Evolutionary conservation across 768 basidiomycete genomes (phyloP).

Genomic region (Lactifluus pinguis): DNA sequence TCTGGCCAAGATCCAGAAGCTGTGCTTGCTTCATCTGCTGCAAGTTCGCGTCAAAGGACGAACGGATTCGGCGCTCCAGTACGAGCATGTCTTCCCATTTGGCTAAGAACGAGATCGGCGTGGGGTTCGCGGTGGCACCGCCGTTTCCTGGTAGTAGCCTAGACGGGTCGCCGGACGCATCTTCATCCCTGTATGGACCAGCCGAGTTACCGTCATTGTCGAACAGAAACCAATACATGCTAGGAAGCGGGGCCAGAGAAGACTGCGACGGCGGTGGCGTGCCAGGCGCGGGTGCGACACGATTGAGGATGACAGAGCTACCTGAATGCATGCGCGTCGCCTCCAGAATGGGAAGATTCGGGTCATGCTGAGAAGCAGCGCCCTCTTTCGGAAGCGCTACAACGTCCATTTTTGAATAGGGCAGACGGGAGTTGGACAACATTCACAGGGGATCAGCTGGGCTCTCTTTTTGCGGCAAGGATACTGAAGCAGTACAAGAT

Average conservation of each 20-base stretch:
- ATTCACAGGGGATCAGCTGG: slow-evolving; percentile 85
- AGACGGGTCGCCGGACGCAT: not conserved
- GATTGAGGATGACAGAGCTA: not conserved
- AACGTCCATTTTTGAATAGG: slow-evolving; percentile 24
- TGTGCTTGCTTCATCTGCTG: not conserved
- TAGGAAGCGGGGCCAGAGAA: not conserved
- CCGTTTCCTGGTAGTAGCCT: not conserved
- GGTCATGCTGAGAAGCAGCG: not conserved
- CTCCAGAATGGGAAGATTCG: not conserved
- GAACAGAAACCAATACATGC: slow-evolving; percentile 14
- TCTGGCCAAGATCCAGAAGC: not conserved
- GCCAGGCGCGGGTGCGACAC: not conserved
- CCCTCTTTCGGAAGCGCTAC: not conserved
- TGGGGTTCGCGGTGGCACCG: not conserved
- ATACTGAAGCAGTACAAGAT: slow-evolving; percentile 37
- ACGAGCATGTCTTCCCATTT: slow-evolving; percentile 13
- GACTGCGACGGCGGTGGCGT: not conserved
- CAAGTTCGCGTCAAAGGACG: not conserved
- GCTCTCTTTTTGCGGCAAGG: slow-evolving; percentile 44
- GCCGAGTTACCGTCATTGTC: not conserved
- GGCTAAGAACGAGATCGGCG: slow-evolving; percentile 12
- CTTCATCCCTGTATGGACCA: not conserved
- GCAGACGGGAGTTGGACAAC: slow-evolving; percentile 46
- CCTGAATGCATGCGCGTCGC: not conserved
- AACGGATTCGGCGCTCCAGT: slow-evolving; percentile 9